Evolutionary conservation across 345 rosid species (phyloP).

Genomic region (Bruguiera sexangula): DNA sequence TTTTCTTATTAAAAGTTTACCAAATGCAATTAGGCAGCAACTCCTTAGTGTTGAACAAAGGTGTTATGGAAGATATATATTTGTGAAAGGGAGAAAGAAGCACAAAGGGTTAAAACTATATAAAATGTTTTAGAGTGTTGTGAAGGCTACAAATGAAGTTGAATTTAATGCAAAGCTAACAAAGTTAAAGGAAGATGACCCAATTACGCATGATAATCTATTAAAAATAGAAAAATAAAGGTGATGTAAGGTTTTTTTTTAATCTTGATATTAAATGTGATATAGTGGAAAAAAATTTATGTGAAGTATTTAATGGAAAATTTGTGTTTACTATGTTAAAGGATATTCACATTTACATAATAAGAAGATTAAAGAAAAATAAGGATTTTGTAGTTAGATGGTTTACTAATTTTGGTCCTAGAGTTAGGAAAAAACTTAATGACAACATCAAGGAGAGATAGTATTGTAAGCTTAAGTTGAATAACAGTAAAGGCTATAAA

Average conservation of each 20-base stretch:
- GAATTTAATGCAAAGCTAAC: not conserved
- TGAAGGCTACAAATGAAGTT: not conserved
- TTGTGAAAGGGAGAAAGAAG: not conserved
- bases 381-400: too few species aligned
- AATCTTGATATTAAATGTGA: not conserved
- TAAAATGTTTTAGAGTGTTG: not conserved
- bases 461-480: too few species aligned
- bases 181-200: not conserved
- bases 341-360: too few species aligned
- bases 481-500: too few species aligned
- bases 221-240: not conserved
- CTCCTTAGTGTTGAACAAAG: not conserved
- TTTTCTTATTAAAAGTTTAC: not conserved
- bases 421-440: too few species aligned
- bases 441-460: too few species aligned
- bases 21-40: not conserved
- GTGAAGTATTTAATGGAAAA: not conserved
- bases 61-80: not conserved
- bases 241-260: not conserved
- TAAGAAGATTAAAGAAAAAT: too few species aligned
- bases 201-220: not conserved
- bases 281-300: not conserved
- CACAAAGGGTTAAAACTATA: not conserved
- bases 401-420: too few species aligned
- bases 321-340: not conserved